Evolutionary conservation across 208 protist species (phyloP).

Genomic region (Histomonas meleagridis): DNA sequence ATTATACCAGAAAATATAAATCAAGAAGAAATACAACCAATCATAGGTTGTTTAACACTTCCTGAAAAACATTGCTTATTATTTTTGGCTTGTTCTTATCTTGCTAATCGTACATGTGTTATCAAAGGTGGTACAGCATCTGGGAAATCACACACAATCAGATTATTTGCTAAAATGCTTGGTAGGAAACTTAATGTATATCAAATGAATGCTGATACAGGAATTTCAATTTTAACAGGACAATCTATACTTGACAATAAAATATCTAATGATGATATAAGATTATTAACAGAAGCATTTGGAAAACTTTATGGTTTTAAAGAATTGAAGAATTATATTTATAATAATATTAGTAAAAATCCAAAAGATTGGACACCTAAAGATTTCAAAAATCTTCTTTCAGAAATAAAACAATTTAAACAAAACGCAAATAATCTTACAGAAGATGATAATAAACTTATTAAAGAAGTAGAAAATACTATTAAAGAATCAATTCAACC

Average conservation of each 20-base stretch:
- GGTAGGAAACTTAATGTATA: not conserved
- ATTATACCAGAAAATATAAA: no score
- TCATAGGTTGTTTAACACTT: no score
- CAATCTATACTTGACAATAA: not conserved
- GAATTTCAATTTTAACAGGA: not conserved
- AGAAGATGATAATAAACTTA: not conserved
- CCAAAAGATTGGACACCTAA: not conserved
- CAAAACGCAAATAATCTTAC: not conserved
- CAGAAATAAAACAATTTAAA: not conserved
- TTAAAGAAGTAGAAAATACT: no score
- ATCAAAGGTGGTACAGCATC: not conserved
- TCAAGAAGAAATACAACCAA: no score
- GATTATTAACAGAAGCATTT: not conserved
- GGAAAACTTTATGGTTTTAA: not conserved
- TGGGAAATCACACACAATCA: not conserved
- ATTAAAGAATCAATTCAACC: not conserved
- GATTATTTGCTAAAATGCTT: not conserved
- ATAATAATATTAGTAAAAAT: not conserved
- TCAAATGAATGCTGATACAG: not conserved
- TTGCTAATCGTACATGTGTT: not conserved
- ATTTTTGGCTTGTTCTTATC: no score
- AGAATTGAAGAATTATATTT: no score
- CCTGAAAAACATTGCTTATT: no score
- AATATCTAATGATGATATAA: not conserved
- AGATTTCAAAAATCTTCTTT: not conserved